These are phyloP conservation scores for Wallacemonas sp. DNA, from an alignment of 208 protist species.

Conservation along the genomic window DNA sequence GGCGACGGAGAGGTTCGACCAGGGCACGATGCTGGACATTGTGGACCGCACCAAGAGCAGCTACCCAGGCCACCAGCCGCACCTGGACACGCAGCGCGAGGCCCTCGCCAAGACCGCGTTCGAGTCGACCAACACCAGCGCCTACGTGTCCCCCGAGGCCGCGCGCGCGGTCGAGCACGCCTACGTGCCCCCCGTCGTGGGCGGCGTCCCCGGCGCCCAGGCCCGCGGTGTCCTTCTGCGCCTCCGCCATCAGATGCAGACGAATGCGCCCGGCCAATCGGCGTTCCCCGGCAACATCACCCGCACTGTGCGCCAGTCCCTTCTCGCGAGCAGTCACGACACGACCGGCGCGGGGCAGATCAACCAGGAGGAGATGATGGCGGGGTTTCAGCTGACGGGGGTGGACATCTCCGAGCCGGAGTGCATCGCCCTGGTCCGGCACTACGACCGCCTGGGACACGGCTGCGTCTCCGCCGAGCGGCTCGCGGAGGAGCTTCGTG, in stretches of 20 bases:
- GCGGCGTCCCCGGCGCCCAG: constrained; percentile 56
- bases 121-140: constrained; percentile 13
- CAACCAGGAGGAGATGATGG: constrained; percentile 67
- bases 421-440: constrained; percentile 69
- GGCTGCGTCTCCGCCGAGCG: constrained; percentile 40
- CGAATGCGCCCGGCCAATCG: constrained; percentile 39
- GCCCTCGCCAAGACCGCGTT: constrained; percentile 24
- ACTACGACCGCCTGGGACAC: constrained; percentile 57
- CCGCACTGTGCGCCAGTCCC: constrained; percentile 48
- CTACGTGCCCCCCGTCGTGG: constrained; percentile 59
- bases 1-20: constrained; percentile 42
- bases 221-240: constrained; percentile 64
- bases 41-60: constrained; percentile 67
- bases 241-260: constrained; percentile 61
- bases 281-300: constrained; percentile 80
- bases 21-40: constrained; percentile 76
- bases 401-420: constrained; percentile 49
- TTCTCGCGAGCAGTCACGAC: constrained; percentile 34
- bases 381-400: constrained; percentile 46
- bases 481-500: constrained; percentile 69
- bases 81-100: constrained; percentile 59
- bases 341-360: constrained; percentile 35
- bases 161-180: constrained; percentile 27
- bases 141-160: constrained; percentile 35
- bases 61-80: constrained; percentile 85